Conservation (phyloP, 2,329 filamentous ascomycete genomes). For the Calonectria fujianensis region DNA sequence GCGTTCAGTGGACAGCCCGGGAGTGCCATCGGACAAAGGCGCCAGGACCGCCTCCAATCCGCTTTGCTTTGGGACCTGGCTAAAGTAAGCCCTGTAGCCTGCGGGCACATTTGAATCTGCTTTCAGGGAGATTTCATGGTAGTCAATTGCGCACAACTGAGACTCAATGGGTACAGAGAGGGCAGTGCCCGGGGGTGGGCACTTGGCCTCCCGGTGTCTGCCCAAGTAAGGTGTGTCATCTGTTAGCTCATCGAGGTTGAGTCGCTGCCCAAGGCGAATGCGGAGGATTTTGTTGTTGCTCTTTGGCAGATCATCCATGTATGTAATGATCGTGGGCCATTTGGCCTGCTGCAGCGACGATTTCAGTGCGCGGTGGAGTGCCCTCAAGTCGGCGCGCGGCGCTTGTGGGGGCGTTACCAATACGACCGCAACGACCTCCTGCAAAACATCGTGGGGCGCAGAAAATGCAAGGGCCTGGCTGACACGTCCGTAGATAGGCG, state of each 20-base stretch:
- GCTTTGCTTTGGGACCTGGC: not conserved
- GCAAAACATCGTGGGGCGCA: conserved; percentile 70
- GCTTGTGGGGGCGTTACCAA: conserved; percentile 67
- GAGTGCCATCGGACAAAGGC: not conserved
- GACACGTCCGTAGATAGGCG: conserved; percentile 67
- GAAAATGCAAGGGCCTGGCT: conserved; percentile 73
- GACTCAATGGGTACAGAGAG: conserved; percentile 64
- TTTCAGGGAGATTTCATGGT: conserved; percentile 44
- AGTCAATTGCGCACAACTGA: conserved; percentile 59
- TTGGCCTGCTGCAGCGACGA: conserved; percentile 71
- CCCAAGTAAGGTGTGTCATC: conserved; percentile 65
- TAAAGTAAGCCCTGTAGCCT: not conserved
- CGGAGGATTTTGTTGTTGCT: conserved; percentile 76
- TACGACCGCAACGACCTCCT: conserved; percentile 73
- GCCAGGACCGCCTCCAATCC: not conserved
- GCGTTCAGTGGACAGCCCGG: not conserved
- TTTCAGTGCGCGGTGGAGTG: conserved; percentile 68
- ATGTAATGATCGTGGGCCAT: conserved; percentile 70
- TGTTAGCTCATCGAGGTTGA: conserved; percentile 65
- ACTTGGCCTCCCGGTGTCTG: conserved; percentile 70
- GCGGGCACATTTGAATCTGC: not conserved
- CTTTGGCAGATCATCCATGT: conserved; percentile 74
- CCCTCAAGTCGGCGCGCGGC: conserved; percentile 68
- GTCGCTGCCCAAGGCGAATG: conserved; percentile 70
- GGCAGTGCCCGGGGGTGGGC: conserved; percentile 68